Conservation (phyloP, 1,284 basidiomycete species). For the Sporisorium graminicola region DNA sequence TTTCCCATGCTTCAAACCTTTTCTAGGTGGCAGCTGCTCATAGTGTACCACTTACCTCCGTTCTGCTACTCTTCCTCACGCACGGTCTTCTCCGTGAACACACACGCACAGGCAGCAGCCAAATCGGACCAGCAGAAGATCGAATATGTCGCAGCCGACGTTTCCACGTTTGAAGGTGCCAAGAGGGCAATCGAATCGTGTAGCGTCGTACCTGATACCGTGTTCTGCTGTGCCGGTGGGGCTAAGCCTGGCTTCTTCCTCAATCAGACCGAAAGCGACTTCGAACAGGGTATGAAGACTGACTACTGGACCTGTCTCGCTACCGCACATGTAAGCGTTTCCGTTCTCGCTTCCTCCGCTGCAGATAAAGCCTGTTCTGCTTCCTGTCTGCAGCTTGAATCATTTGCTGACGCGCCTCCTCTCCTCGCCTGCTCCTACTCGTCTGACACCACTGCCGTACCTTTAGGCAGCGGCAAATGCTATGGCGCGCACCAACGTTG, state of each 20-base stretch:
- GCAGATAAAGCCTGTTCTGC: not conserved
- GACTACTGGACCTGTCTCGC: slow-evolving; percentile 76
- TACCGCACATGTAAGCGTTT: slow-evolving; percentile 78
- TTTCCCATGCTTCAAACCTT: slow-evolving; percentile 4
- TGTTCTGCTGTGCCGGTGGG: slow-evolving; percentile 83
- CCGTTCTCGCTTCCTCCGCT: not conserved
- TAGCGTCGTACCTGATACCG: slow-evolving; percentile 75
- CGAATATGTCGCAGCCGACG: slow-evolving; percentile 57
- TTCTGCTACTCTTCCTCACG: too few species aligned
- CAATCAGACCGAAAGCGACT: slow-evolving; percentile 76
- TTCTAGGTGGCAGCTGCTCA: too few species aligned
- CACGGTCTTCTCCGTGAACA: slow-evolving; percentile 9
- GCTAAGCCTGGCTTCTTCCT: slow-evolving; percentile 79
- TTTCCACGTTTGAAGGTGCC: slow-evolving; percentile 62
- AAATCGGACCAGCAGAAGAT: slow-evolving; percentile 32
- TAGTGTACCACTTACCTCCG: not conserved
- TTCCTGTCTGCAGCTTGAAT: not conserved
- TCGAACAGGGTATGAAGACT: slow-evolving; percentile 73
- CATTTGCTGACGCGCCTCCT: not conserved
- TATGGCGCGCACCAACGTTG: slow-evolving; percentile 77
- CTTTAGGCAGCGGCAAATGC: slow-evolving; percentile 78
- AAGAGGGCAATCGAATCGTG: slow-evolving; percentile 37
- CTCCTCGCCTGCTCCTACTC: not conserved
- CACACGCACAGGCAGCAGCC: slow-evolving; percentile 25
- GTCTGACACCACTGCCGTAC: slow-evolving; percentile 5